phyloP scores from a whole-genome alignment of 2,329 filamentous ascomycete species.

The Cercospora sp. region DNA sequence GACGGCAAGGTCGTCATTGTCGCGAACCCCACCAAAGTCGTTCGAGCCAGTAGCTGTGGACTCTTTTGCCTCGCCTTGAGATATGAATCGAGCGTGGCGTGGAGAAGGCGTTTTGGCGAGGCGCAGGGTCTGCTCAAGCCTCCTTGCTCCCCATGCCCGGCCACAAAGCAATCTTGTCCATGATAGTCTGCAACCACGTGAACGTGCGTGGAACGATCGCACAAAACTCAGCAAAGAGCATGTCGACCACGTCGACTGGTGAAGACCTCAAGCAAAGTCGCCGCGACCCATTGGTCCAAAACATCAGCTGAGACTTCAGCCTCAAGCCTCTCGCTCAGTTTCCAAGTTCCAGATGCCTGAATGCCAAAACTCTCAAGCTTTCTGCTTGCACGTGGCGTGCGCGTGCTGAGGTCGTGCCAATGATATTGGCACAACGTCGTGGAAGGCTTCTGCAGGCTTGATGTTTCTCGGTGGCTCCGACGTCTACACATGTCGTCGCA shows the following conservation, averaged over 20 bases:
- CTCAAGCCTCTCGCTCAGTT: neutral
- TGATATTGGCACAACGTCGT: neutral
- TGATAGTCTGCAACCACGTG: neutral
- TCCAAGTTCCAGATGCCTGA: neutral
- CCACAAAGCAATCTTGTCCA: neutral
- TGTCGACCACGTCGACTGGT: neutral
- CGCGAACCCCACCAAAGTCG: no score
- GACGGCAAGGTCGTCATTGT: no score
- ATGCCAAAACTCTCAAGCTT: neutral
- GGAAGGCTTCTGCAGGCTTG: neutral
- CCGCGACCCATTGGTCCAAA: neutral
- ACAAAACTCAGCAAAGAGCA: neutral
- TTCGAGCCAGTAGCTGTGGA: no score
- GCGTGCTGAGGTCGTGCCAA: neutral
- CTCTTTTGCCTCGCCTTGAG: no score
- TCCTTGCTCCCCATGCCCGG: neutral
- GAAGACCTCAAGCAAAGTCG: neutral
- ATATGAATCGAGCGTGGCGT: no score
- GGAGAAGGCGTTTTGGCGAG: neutral
- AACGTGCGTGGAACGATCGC: neutral
- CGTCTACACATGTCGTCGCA: neutral
- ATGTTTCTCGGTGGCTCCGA: slow-evolving; percentile 3
- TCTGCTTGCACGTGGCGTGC: neutral
- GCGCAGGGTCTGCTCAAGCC: neutral
- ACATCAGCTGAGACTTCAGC: neutral